These are phyloP conservation scores for Annulohypoxylon stygium DNA, from an alignment of 495 filamentous ascomycete species.

Conservation along the genomic window DNA sequence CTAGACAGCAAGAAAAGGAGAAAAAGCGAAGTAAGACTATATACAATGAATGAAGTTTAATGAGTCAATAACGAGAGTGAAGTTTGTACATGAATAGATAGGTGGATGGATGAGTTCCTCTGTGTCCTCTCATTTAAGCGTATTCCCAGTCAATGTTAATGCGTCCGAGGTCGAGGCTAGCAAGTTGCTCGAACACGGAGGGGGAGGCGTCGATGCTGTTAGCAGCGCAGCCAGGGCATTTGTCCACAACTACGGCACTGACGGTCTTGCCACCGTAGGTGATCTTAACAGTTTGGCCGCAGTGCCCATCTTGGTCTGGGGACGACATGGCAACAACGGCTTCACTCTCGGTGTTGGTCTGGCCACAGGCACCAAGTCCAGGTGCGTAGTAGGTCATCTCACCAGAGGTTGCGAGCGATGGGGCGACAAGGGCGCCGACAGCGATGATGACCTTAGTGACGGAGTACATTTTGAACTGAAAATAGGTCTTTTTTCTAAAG, in stretches of 20 bases:
- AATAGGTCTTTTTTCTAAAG: not conserved
- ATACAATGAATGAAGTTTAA: not conserved
- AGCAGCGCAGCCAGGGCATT: conserved; percentile 75
- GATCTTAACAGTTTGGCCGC: conserved; percentile 74
- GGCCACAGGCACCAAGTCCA: conserved; percentile 61
- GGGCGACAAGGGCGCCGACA: conserved; percentile 26
- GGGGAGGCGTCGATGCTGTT: conserved; percentile 63
- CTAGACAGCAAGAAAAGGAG: not conserved
- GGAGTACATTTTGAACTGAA: conserved; percentile 28
- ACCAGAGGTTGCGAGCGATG: conserved; percentile 48
- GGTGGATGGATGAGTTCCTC: not conserved
- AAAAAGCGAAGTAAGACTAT: not conserved
- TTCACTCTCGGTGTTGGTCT: conserved; percentile 53
- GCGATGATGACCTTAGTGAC: conserved; percentile 36
- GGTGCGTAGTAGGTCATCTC: conserved; percentile 62
- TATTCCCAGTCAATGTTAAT: conserved; percentile 55
- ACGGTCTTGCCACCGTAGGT: conserved; percentile 65
- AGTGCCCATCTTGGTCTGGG: conserved; percentile 61
- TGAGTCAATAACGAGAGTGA: conserved; percentile 5
- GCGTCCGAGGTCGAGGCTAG: conserved; percentile 50
- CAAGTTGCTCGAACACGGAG: conserved; percentile 59
- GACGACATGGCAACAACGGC: conserved; percentile 62
- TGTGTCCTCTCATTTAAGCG: conserved; percentile 30
- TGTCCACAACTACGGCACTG: conserved; percentile 74
- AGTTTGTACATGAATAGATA: conserved; percentile 1